Conservation (phyloP, 2,329 filamentous ascomycete species). For the Bisporella sp. region DNA sequence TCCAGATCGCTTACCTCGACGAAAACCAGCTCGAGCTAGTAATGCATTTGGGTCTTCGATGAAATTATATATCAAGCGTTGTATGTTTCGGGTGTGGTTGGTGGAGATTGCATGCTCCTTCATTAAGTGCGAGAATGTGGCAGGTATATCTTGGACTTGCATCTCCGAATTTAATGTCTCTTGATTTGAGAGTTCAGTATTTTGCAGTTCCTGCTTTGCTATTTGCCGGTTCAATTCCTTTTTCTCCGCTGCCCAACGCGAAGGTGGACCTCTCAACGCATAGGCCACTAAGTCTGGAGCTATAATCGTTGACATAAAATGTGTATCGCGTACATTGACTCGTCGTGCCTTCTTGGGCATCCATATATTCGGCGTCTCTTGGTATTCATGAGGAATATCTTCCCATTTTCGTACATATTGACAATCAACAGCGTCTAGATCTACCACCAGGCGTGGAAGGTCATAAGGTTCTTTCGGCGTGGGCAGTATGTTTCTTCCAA, state of each 20-base stretch:
- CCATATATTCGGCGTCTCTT: neutral
- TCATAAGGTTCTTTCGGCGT: conserved; percentile 18
- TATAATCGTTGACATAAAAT: conserved; percentile 1
- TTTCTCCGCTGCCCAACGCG: too few species aligned
- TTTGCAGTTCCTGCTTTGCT: too few species aligned
- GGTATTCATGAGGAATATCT: conserved; percentile 2
- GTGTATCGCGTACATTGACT: neutral
- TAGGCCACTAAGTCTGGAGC: conserved; percentile 16
- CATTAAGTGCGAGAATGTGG: neutral
- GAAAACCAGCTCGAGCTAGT: conserved; percentile 6
- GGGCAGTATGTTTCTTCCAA: neutral
- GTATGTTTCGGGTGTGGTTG: conserved; percentile 1
- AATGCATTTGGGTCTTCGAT: neutral
- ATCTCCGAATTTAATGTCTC: too few species aligned
- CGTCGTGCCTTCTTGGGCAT: neutral
- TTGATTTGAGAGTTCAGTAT: too few species aligned
- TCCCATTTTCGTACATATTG: conserved; percentile 32
- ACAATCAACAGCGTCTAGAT: conserved; percentile 44
- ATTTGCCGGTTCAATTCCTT: too few species aligned
- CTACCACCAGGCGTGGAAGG: conserved; percentile 38
- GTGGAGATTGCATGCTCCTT: conserved; percentile 3
- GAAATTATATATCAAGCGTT: conserved; percentile 6
- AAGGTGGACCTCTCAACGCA: conserved; percentile 16
- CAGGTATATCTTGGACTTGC: too few species aligned
- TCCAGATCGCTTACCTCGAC: neutral